These are phyloP conservation scores for Sanghuangporus sanghuang DNA, from an alignment of 1,284 basidiomycete genomes.

Conservation along the genomic window DNA sequence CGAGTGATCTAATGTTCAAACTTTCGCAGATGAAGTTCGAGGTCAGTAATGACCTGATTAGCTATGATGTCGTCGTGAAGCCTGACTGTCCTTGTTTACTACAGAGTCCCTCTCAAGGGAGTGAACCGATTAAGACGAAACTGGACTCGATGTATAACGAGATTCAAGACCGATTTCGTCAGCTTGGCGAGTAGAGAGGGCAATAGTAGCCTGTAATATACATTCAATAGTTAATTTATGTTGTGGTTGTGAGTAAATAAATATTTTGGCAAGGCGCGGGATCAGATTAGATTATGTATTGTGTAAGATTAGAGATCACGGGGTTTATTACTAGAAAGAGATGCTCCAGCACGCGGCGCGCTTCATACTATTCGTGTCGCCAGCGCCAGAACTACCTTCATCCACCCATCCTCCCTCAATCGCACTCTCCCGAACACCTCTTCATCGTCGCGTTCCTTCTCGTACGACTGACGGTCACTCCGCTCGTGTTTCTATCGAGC, in stretches of 20 bases:
- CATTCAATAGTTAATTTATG: background rate
- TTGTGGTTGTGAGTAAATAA: background rate
- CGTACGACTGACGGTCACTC: background rate
- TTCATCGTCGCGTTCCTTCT: background rate
- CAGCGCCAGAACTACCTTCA: background rate
- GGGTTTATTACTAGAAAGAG: background rate
- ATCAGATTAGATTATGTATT: background rate
- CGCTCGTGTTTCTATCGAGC: background rate
- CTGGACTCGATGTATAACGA: constrained; percentile 75
- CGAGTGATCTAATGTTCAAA: constrained; percentile 89
- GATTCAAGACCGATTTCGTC: constrained; percentile 87
- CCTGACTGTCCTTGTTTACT: constrained; percentile 9
- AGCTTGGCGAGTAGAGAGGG: constrained; percentile 64
- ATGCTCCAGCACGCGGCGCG: constrained; percentile 2
- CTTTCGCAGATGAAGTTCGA: constrained; percentile 99
- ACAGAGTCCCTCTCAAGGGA: constrained; percentile 81
- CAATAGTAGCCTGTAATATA: background rate
- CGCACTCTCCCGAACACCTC: background rate
- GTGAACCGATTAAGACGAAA: constrained; percentile 76
- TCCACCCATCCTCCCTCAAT: background rate
- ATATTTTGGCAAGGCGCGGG: background rate
- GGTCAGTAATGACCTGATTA: constrained; percentile 39
- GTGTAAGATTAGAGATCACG: background rate
- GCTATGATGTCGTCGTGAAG: background rate
- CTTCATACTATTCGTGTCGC: background rate